These are phyloP conservation scores for Candida frijolesensis DNA, from an alignment of 1,139 yeast genomes.

Conservation along the genomic window DNA sequence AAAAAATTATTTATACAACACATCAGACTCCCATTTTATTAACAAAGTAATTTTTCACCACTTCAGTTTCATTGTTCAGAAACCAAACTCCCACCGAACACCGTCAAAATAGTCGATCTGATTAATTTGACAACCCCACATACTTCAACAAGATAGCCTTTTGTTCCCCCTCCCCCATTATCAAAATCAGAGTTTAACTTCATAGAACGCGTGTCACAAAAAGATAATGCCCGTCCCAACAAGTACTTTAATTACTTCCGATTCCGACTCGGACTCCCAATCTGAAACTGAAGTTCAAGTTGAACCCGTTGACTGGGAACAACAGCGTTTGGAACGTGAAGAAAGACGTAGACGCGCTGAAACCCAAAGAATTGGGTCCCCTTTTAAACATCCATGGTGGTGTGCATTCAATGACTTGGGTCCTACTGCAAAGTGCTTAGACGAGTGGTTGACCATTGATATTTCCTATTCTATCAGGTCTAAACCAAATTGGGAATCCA, in stretches of 20 bases:
- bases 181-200: too few relatives aligned
- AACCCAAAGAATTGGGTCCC: slow-evolving; percentile 9
- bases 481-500: slow-evolving; percentile 36
- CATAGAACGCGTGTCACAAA: not conserved
- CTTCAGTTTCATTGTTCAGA: too few relatives aligned
- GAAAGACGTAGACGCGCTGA: slow-evolving; percentile 11
- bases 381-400: slow-evolving; percentile 18
- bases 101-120: too few relatives aligned
- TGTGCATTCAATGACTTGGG: slow-evolving; percentile 18
- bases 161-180: too few relatives aligned
- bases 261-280: not conserved
- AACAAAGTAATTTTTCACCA: too few relatives aligned
- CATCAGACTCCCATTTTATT: too few relatives aligned
- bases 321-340: slow-evolving; percentile 5
- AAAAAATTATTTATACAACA: too few relatives aligned
- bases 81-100: too few relatives aligned
- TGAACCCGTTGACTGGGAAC: slow-evolving; percentile 5
- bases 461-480: slow-evolving; percentile 27
- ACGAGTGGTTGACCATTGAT: slow-evolving; percentile 29
- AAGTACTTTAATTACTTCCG: slow-evolving; percentile 7
- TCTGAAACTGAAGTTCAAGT: not conserved
- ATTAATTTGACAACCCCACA: too few relatives aligned
- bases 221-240: slow-evolving; percentile 9
- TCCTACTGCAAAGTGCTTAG: slow-evolving; percentile 20
- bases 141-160: too few relatives aligned